These are phyloP conservation scores for Ilyonectria robusta DNA, from an alignment of 2,329 filamentous ascomycete species.

Conservation along the genomic window DNA sequence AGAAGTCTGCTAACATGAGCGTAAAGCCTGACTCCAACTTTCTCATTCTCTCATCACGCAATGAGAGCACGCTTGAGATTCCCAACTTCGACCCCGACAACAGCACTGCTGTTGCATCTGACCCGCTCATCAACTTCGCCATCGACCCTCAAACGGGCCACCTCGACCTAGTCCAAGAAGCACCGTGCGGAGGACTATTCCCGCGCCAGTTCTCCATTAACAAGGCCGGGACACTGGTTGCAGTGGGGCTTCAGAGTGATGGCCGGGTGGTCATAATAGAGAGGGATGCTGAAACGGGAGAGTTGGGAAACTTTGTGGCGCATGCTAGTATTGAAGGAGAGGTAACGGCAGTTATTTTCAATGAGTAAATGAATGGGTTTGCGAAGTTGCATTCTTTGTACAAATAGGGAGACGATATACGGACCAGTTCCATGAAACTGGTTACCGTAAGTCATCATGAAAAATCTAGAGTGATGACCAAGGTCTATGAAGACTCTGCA, in stretches of 20 bases:
- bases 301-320: slow-evolving; percentile 64
- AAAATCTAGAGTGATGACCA: too few relatives aligned
- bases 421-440: too few relatives aligned
- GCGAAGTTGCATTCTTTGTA: neutral
- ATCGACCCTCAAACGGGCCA: slow-evolving; percentile 68
- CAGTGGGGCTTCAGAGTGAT: slow-evolving; percentile 75
- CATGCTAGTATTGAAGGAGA: slow-evolving; percentile 59
- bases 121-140: slow-evolving; percentile 75
- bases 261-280: slow-evolving; percentile 72
- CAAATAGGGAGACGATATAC: too few relatives aligned
- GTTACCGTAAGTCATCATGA: too few relatives aligned
- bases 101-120: slow-evolving; percentile 65
- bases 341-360: slow-evolving; percentile 64
- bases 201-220: slow-evolving; percentile 80
- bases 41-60: slow-evolving; percentile 78
- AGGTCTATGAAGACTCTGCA: too few relatives aligned
- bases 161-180: slow-evolving; percentile 69
- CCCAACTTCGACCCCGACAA: slow-evolving; percentile 60
- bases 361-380: slow-evolving; percentile 51
- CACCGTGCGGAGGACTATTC: slow-evolving; percentile 73
- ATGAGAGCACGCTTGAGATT: slow-evolving; percentile 68
- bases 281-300: slow-evolving; percentile 72
- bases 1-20: slow-evolving; percentile 18
- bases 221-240: slow-evolving; percentile 73
- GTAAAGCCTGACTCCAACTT: slow-evolving; percentile 71